Evolutionary conservation across 2,329 filamentous ascomycete genomes (phyloP).

Genomic region (Aureobasidium sp.): DNA sequence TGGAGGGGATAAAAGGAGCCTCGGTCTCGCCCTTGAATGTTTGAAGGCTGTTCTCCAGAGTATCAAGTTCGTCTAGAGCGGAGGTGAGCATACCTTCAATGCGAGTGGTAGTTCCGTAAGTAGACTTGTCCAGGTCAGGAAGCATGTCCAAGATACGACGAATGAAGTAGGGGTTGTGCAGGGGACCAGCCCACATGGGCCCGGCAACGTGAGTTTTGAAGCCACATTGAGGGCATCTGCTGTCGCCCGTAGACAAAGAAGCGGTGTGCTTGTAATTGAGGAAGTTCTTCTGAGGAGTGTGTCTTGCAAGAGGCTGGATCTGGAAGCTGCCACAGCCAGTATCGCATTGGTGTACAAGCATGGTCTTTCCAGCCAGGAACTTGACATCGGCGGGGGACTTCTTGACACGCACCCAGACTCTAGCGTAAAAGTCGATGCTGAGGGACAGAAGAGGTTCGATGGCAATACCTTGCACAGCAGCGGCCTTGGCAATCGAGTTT

Average conservation of each 20-base stretch:
- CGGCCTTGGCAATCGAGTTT: conserved; percentile 70
- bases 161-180: conserved; percentile 81
- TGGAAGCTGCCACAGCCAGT: conserved; percentile 86
- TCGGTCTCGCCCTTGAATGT: not conserved
- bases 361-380: conserved; percentile 81
- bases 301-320: conserved; percentile 69
- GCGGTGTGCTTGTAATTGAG: conserved; percentile 72
- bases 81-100: conserved; percentile 89
- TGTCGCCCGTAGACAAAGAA: conserved; percentile 57
- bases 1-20: conserved; percentile 35
- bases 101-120: conserved; percentile 72
- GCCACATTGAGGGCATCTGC: conserved; percentile 74
- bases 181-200: conserved; percentile 87
- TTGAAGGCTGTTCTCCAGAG: conserved; percentile 17
- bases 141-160: conserved; percentile 68
- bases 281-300: conserved; percentile 52
- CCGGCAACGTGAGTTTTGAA: conserved; percentile 81
- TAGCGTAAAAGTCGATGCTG: conserved; percentile 91
- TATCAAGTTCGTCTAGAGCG: conserved; percentile 65
- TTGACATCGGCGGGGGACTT: conserved; percentile 82
- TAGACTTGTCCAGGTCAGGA: conserved; percentile 56
- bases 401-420: conserved; percentile 77
- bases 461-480: conserved; percentile 75
- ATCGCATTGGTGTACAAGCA: conserved; percentile 90
- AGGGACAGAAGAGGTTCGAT: conserved; percentile 89